Evolutionary conservation across 1,284 basidiomycete genomes (phyloP), one percentile per base, ranked within the genome.

Genomic region (Austroboletus olivaceoglutinosus): DNA sequence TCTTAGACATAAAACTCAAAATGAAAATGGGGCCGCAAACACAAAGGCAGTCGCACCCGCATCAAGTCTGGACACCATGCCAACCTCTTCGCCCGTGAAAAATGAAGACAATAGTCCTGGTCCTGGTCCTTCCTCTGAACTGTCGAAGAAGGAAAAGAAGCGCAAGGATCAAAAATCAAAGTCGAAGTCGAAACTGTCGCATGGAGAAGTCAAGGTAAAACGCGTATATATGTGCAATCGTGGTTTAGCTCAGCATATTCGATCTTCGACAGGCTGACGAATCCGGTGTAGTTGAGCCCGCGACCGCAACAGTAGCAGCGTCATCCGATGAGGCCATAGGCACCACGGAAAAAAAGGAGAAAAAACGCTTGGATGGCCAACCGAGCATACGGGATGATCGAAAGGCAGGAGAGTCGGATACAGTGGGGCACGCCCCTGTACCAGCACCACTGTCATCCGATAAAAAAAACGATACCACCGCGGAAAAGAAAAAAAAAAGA

Each of bases 281-380:
- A 13, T 40, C 43, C 18, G 25, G 4, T 18, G 25, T 21, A 4
- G 49, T 31, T 5, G 53, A 45, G 15, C 16, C 47, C 2, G 31
- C 19, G 2, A 12, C 52, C 4, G 9, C 21, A 29, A 12, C 4
- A 15, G 19, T 43, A 13, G n/a, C 45, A 9, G 29, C 22, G 11
- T 22, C 43, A 19, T 40, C 51, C 7, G 46, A 53, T 8, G 34
- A 56, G 22, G n/a, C 19, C 2, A 16, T 29, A 2, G 42, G 55
- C 16, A 49, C 49, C 37, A 40, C 53, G 5, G 67, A 70, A 45
- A 69, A 68, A 53, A 66, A 67, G 53, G 69, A 72, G 51, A 67
- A 42, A 54, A 70, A 58, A 57, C 25, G 46, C 36, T 41, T 2
- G 0, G 53, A 55, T n/a, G 29, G n/a, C 1, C 50, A 48, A n/a